Conservation (phyloP, 108 stramenopile genomes). For the Fragilariopsis cylindrus region DNA sequence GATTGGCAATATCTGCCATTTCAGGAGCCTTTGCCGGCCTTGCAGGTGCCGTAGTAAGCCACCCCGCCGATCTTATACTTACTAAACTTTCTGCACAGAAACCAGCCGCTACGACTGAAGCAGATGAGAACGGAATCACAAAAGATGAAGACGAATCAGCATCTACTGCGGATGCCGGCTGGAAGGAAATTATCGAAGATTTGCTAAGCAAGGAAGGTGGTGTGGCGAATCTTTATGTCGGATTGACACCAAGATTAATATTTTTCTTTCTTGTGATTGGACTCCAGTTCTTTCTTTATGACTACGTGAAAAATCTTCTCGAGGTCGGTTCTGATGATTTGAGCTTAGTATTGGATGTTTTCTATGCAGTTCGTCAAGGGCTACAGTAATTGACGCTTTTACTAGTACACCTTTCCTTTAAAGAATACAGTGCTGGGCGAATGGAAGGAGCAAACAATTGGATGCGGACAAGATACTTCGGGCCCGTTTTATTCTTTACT, state of each 20-base stretch:
- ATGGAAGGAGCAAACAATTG: too few species aligned
- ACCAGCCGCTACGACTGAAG: constrained; percentile 5
- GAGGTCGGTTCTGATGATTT: constrained; percentile 86
- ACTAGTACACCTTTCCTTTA: too few species aligned
- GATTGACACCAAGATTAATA: constrained; percentile 66
- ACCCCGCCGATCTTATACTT: constrained; percentile 89
- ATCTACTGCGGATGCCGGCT: constrained; percentile 30
- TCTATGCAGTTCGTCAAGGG: constrained; percentile 84
- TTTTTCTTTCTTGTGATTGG: constrained; percentile 93
- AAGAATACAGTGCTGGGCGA: too few species aligned
- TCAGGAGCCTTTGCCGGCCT: constrained; percentile 81
- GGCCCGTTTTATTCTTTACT: too few species aligned
- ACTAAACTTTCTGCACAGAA: constrained; percentile 64
- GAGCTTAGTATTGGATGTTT: constrained; percentile 87
- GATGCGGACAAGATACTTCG: too few species aligned
- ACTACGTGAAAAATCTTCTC: constrained; percentile 82
- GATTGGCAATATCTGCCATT: constrained; percentile 73
- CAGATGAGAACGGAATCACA: background rate
- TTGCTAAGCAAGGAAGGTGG: constrained; percentile 72
- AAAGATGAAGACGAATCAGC: background rate
- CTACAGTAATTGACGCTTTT: constrained; percentile 8
- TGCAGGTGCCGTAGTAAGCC: constrained; percentile 76
- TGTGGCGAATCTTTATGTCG: constrained; percentile 74
- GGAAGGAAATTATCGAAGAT: constrained; percentile 71
- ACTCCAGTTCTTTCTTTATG: constrained; percentile 90